phyloP scores from a whole-genome alignment of 1,284 basidiomycete species.

The Coniophora puteana region DNA sequence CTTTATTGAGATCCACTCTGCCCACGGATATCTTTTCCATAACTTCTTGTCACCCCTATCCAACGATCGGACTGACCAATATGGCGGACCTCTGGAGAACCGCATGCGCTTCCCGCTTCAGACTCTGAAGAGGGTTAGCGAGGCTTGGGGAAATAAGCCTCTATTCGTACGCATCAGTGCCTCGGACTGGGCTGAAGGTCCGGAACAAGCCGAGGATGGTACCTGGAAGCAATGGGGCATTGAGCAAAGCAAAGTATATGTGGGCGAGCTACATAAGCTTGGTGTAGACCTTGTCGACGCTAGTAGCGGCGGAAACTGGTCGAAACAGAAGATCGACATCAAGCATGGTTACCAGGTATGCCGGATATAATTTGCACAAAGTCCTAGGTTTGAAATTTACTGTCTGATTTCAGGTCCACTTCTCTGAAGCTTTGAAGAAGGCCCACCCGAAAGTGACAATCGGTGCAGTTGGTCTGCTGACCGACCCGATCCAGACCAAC shows the following conservation, averaged over 20 bases:
- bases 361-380: neutral
- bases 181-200: constrained; percentile 74
- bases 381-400: neutral
- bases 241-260: constrained; percentile 66
- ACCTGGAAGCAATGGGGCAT: constrained; percentile 72
- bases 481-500: constrained; percentile 61
- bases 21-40: constrained; percentile 67
- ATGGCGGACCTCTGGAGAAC: constrained; percentile 76
- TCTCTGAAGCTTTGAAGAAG: constrained; percentile 68
- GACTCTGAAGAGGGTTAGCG: constrained; percentile 48
- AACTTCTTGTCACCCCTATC: constrained; percentile 68
- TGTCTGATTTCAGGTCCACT: constrained; percentile 48
- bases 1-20: constrained; percentile 77
- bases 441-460: constrained; percentile 52
- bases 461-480: constrained; percentile 75
- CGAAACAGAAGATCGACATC: constrained; percentile 53
- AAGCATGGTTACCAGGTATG: constrained; percentile 64
- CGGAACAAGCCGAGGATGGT: constrained; percentile 54
- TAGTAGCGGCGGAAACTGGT: constrained; percentile 68
- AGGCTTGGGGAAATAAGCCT: constrained; percentile 59
- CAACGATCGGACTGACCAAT: constrained; percentile 66
- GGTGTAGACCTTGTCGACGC: constrained; percentile 75
- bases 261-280: constrained; percentile 51
- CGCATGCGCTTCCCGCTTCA: constrained; percentile 67
- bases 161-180: constrained; percentile 76